A percentile compares a stretch with the other conserved stretches of the same genome.
Evolutionary conservation across 768 basidiomycete genomes (phyloP).

Genomic region (Filobasidium wieringae): DNA sequence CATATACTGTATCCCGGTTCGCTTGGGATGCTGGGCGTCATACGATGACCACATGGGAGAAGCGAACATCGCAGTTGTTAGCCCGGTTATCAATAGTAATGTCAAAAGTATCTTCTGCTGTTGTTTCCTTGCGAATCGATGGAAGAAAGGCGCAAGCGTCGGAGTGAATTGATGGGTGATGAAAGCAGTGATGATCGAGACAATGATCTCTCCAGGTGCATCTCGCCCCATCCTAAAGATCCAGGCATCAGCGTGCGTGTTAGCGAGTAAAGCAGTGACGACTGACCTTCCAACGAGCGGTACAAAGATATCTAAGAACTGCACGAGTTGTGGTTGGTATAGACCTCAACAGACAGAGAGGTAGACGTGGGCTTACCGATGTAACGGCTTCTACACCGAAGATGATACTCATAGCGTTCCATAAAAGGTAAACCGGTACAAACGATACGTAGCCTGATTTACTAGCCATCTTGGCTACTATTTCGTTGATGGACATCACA

Average conservation of each 20-base stretch:
- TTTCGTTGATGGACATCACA: conserved; percentile 35
- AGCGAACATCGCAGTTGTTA: conserved; percentile 51
- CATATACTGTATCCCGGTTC: conserved; percentile 67
- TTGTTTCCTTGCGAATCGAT: conserved; percentile 50
- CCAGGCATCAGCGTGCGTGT: neutral
- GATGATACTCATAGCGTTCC: conserved; percentile 2
- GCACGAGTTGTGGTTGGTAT: conserved; percentile 47
- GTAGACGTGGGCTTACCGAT: conserved; percentile 19
- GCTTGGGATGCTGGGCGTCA: conserved; percentile 73
- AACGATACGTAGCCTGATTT: conserved; percentile 43
- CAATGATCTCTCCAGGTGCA: conserved; percentile 77
- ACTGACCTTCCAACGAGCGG: conserved; percentile 58
- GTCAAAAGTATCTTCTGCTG: conserved; percentile 44
- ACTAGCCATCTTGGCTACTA: conserved; percentile 37
- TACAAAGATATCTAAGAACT: conserved; percentile 74
- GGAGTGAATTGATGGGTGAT: conserved; percentile 52
- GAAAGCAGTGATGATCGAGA: conserved; percentile 61
- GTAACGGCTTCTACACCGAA: conserved; percentile 40
- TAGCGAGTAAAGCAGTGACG: neutral
- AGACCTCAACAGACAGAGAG: conserved; percentile 38
- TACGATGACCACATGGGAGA: conserved; percentile 47
- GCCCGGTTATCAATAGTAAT: conserved; percentile 30
- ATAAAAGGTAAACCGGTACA: neutral
- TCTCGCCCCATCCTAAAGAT: conserved; percentile 54
- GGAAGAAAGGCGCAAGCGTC: conserved; percentile 56